A percentile compares a stretch with the other conserved stretches of the same genome.
Conservation (phyloP, 192 early-diverging fungal genomes). For the Linnemannia exigua region DNA sequence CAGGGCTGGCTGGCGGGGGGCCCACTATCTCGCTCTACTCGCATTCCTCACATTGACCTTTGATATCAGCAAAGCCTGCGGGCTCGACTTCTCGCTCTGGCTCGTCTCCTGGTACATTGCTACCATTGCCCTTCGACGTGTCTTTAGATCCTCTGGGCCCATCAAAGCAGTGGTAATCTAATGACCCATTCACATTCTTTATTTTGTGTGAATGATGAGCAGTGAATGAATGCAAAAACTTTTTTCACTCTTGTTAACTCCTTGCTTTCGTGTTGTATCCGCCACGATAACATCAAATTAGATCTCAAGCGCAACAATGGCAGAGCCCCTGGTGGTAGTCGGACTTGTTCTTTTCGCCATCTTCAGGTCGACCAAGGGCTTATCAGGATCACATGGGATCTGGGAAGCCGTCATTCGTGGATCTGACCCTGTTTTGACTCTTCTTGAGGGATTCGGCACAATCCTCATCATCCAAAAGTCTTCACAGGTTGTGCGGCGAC, state of each 20-base stretch:
- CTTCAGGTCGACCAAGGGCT: conserved; percentile 38
- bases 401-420: conserved; percentile 49
- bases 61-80: conserved; percentile 40
- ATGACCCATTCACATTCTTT: background rate
- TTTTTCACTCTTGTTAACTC: background rate
- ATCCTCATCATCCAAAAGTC: conserved; percentile 53
- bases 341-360: conserved; percentile 25
- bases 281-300: background rate
- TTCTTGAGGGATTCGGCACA: conserved; percentile 53
- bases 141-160: conserved; percentile 17
- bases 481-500: conserved; percentile 44
- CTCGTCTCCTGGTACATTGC: conserved; percentile 44
- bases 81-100: conserved; percentile 53
- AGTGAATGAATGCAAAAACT: conserved; percentile 1
- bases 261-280: background rate
- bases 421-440: conserved; percentile 44
- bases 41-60: conserved; percentile 47
- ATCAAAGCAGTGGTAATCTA: conserved; percentile 28
- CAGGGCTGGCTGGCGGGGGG: conserved; percentile 36
- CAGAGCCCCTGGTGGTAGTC: conserved; percentile 36
- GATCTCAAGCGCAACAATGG: conserved; percentile 26
- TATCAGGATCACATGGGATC: conserved; percentile 28
- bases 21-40: conserved; percentile 46
- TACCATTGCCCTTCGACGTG: conserved; percentile 26
- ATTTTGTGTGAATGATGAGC: background rate